Base-by-base conservation (phyloP, 208 protist genomes). In the Crithidia bombi region DNA sequence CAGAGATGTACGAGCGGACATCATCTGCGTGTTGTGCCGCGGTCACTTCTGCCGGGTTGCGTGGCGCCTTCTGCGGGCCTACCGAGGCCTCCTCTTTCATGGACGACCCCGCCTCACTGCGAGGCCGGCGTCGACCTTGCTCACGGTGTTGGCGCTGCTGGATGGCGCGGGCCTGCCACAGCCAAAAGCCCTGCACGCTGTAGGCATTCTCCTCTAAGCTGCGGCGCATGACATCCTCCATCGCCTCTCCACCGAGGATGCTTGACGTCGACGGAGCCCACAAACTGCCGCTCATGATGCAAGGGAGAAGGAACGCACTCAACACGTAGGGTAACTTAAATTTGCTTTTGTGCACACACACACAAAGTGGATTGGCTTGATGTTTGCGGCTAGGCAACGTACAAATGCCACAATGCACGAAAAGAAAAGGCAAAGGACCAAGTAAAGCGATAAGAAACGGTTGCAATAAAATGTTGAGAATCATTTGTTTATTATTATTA, bases 161-260 rank as follows among this genome's bases (percentile, higher is more conserved):
- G 26, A 80, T 65, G 23, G 51, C 17, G 28, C 66, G 65, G 17
- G 74, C 55, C 74, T 80, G 74, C 66, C 74, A 80, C 14, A 80
- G 63, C 67, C 61, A 75, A 28, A 73, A 80, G 3, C 74, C 74
- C 41, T 73, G 67, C 63, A 70, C 28, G 56, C 74, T 80, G 52
- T 71, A 80, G 33, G 43, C 33, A 63, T 80, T 80, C 32, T 73
- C 74, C 51, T 80, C 67, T 6, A 80, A 59, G 26, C 67, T 67
- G 30, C 74, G 63, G 3, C 47, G 56, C 62, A 80, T 47, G 14
- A 74, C 26, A 44, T 70, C 65, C 38, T 80, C 67, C 63, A 80
- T 36, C n/a, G 26, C 71, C 30, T 52, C 64, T 2, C 71, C 71
- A 23, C 43, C 43, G 21, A 58, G 57, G 26, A 71, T 47, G 38